phyloP scores from a whole-genome alignment of 2,329 filamentous ascomycete genomes.

The Cryoendolithus antarcticus region DNA sequence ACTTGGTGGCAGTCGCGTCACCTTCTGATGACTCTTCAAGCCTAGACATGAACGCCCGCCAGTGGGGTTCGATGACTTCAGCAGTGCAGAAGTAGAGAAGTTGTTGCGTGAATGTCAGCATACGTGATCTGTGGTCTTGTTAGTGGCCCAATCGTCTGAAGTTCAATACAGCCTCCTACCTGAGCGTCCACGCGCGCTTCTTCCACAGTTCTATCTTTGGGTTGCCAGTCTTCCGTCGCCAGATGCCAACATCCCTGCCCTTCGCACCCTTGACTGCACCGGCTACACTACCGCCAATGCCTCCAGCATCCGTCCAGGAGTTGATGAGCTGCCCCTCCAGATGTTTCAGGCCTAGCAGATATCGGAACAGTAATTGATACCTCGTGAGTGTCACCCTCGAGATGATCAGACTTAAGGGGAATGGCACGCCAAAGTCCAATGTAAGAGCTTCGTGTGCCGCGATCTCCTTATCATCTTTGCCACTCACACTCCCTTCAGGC shows the following conservation, averaged over 20 bases:
- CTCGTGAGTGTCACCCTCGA: slow-evolving; percentile 93
- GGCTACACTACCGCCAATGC: slow-evolving; percentile 1
- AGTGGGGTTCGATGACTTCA: slow-evolving; percentile 96
- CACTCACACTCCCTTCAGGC: slow-evolving; percentile 38
- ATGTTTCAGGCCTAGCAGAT: slow-evolving; percentile 78
- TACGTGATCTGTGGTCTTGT: slow-evolving; percentile 38
- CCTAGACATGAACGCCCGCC: slow-evolving; percentile 84
- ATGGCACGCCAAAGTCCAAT: slow-evolving; percentile 87
- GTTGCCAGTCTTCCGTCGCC: slow-evolving; percentile 25
- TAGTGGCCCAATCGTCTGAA: background rate
- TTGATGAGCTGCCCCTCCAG: slow-evolving; percentile 76
- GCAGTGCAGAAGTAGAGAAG: slow-evolving; percentile 92
- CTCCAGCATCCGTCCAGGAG: slow-evolving; percentile 60
- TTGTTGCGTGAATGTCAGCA: slow-evolving; percentile 96
- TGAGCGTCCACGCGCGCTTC: slow-evolving; percentile 76
- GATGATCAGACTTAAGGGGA: slow-evolving; percentile 89
- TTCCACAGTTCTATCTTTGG: slow-evolving; percentile 81
- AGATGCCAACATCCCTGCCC: slow-evolving; percentile 1
- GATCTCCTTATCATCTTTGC: slow-evolving; percentile 73
- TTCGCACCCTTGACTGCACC: slow-evolving; percentile 2
- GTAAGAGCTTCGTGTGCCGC: slow-evolving; percentile 85
- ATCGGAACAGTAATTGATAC: slow-evolving; percentile 92
- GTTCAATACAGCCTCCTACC: slow-evolving; percentile 36
- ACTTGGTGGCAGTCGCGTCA: slow-evolving; percentile 9
- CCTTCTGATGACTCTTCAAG: slow-evolving; percentile 28